These are phyloP conservation scores for Globisporangium echinulatum DNA, from an alignment of 352 stramenopile species.

Conservation along the genomic window DNA sequence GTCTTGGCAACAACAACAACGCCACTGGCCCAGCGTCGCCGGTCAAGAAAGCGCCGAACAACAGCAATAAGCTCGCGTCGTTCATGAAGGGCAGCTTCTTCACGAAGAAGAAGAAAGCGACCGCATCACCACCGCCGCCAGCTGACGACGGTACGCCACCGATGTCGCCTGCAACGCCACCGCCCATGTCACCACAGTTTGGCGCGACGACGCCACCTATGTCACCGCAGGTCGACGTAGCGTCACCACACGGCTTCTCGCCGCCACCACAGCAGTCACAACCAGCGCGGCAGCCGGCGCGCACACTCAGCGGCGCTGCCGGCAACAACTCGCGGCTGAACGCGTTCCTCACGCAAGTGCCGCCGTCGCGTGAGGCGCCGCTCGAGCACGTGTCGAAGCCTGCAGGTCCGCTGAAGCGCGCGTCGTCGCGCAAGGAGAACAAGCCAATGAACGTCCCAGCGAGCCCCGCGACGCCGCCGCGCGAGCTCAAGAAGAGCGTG, in stretches of 20 bases:
- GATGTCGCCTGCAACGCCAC: conserved; percentile 40
- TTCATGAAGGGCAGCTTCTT: conserved; percentile 84
- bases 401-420: conserved; percentile 46
- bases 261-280: conserved; percentile 10
- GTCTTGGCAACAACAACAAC: neutral
- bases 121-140: conserved; percentile 16
- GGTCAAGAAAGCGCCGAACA: conserved; percentile 34
- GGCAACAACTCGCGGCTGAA: conserved; percentile 59
- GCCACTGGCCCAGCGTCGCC: conserved; percentile 21
- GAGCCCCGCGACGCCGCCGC: conserved; percentile 21
- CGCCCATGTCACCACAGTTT: conserved; percentile 42
- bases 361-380: conserved; percentile 41
- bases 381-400: conserved; percentile 55
- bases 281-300: conserved; percentile 22
- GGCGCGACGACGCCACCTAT: conserved; percentile 15
- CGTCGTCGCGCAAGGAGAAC: conserved; percentile 35
- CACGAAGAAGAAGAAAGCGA: conserved; percentile 58
- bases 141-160: conserved; percentile 49
- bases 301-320: conserved; percentile 36
- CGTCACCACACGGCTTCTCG: conserved; percentile 13
- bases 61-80: conserved; percentile 63
- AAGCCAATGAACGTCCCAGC: conserved; percentile 11
- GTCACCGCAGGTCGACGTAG: conserved; percentile 6
- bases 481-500: conserved; percentile 15
- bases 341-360: conserved; percentile 72